Percentiles rank a stretch among this genome's conserved stretches.
Conservation (phyloP, 768 basidiomycete species). For the Phanerodontia chrysosporium region DNA sequence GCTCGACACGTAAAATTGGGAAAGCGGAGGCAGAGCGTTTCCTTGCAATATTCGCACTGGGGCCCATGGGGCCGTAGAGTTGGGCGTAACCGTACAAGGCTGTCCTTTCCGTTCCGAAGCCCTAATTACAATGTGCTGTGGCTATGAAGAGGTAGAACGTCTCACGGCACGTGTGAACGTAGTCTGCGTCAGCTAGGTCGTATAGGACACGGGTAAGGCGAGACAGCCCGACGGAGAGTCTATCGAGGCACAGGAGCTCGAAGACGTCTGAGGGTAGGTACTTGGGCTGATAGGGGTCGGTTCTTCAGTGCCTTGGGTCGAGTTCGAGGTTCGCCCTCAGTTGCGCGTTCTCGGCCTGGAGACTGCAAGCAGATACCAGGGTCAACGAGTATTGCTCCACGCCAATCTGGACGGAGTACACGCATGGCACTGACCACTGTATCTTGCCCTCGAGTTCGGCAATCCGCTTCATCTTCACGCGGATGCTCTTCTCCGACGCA, state of each 20-base stretch:
- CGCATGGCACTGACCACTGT: not conserved
- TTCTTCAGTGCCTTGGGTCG: not conserved
- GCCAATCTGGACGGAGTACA: not conserved
- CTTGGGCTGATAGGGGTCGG: not conserved
- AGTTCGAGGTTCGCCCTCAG: not conserved
- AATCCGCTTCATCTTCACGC: slow-evolving; percentile 15
- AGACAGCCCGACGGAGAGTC: not conserved
- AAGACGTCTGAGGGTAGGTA: not conserved
- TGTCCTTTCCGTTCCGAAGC: not conserved
- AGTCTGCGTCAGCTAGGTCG: not conserved
- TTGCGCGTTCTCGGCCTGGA: slow-evolving; percentile 1
- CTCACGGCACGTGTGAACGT: slow-evolving; percentile 3
- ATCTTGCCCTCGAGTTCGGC: not conserved
- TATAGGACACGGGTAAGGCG: not conserved
- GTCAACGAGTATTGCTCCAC: not conserved
- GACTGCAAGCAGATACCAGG: not conserved
- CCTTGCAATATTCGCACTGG: not conserved
- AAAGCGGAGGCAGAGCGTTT: not conserved
- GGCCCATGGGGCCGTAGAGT: not conserved
- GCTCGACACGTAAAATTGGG: not conserved
- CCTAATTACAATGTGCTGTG: not conserved
- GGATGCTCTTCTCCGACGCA: slow-evolving; percentile 32
- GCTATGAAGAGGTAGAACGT: not conserved
- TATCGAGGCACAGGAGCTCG: not conserved
- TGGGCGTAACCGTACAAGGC: not conserved